Base-by-base conservation (phyloP, 2,329 filamentous ascomycete species). In the Penicillium sp. region DNA sequence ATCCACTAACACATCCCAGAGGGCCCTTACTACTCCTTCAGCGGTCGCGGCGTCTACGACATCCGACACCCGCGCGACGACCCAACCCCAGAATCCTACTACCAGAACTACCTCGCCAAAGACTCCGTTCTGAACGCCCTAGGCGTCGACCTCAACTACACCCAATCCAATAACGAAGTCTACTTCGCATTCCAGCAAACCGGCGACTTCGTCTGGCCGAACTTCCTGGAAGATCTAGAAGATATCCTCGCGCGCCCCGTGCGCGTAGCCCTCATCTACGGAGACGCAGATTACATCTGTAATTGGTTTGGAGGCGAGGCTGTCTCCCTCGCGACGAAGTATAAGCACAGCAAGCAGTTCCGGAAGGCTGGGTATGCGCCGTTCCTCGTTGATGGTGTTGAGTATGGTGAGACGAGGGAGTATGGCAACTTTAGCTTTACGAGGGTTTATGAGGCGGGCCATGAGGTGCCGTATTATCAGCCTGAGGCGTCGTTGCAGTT, bases 381-480 rank as follows among this genome's bases (percentile, higher is more conserved):
- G 13, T 85, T 94, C 58, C 76, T 86, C 11, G 85, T 90, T 39
- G 89, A 91, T 67, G 80, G 79, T 24, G 79, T 81, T 6, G 71
- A 83, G 86, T 66, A 89, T 48, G 91, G 90, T 18, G 83, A 84
- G 52, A 89, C 91, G 0, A 83, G 90, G 4, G 89, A 94, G 70
- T 90, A 85, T 64, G 90, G 88, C 10, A 92, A 92, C 62, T 81
- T 89, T 50, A 85, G 82, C 14, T 89, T 89, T 68, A 84, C 83
- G 50, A 80, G 86, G 7, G 79, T 89, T 45, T 89, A 86, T 68
- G 83, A 88, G 63, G 80, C 86, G 14, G 86, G 87, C 1, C 86
- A 89, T 64, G 80, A 84, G 48, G 81, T 86, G 1, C 79, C 84
- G 0, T 82, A 79, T 40, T 71, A 68, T 43, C 85, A 87, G 71